A percentile compares a stretch with the other conserved stretches of the same genome.
phyloP scores from a whole-genome alignment of 106 monocot genomes.

The Platanthera zijinensis region DNA sequence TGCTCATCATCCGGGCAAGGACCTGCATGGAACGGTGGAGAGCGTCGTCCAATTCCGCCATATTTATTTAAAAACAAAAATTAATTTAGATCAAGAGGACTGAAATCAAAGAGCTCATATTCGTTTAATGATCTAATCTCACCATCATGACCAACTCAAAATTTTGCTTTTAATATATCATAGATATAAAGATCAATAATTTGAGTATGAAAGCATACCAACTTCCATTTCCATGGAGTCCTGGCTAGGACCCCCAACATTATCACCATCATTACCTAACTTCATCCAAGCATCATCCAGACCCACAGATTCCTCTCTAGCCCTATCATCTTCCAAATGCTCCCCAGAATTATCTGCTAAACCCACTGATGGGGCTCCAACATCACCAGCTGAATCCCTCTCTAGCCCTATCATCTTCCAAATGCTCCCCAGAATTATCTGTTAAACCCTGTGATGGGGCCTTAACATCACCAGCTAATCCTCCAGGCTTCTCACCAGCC shows the following conservation, averaged over 20 bases:
- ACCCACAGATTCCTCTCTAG: background rate
- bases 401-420: background rate
- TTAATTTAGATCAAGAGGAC: too few species aligned
- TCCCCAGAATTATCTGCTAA: background rate
- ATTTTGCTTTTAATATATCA: too few species aligned
- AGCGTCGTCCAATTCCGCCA: conserved; percentile 80
- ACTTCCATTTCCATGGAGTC: background rate
- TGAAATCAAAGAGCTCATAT: too few species aligned
- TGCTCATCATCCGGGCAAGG: conserved; percentile 75
- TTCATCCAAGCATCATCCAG: background rate
- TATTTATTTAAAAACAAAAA: background rate
- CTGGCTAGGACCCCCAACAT: background rate
- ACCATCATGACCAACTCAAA: too few species aligned
- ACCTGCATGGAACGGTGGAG: conserved; percentile 62
- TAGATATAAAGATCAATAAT: background rate
- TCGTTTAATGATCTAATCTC: too few species aligned
- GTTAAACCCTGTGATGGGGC: background rate
- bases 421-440: background rate
- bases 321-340: background rate
- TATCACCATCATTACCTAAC: background rate
- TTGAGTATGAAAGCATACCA: background rate
- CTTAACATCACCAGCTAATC: background rate
- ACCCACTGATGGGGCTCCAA: background rate
- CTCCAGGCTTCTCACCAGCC: background rate
- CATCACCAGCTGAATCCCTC: background rate